Percentiles rank a stretch among this genome's conserved stretches.
These are phyloP conservation scores for Taiozyma sp. DNA, from an alignment of 1,139 yeast genomes.

Conservation along the genomic window DNA sequence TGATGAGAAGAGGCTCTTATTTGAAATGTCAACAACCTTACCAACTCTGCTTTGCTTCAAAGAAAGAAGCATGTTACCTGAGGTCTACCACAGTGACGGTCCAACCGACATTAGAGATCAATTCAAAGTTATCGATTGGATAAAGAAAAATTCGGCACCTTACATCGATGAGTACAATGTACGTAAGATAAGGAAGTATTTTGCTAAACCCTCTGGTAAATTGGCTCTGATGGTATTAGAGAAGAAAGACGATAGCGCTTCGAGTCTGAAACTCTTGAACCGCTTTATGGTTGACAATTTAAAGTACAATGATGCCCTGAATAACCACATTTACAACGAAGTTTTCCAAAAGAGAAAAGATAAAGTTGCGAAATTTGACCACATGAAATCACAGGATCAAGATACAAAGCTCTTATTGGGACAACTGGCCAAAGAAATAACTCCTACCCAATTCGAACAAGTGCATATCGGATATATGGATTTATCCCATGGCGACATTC, in stretches of 20 bases:
- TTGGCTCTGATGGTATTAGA: conserved; percentile 7
- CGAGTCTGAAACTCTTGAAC: not conserved
- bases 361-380: conserved; percentile 39
- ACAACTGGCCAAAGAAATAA: conserved; percentile 46
- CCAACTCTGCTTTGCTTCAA: conserved; percentile 61
- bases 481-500: conserved; percentile 33
- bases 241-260: conserved; percentile 4
- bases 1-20: conserved; percentile 41
- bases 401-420: conserved; percentile 41
- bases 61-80: conserved; percentile 48
- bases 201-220: not conserved
- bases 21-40: conserved; percentile 50
- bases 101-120: conserved; percentile 57
- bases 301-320: conserved; percentile 44
- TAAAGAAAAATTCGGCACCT: conserved; percentile 23
- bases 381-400: conserved; percentile 41
- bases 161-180: conserved; percentile 26
- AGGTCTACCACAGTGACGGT: conserved; percentile 54
- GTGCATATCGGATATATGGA: conserved; percentile 52
- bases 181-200: conserved; percentile 3
- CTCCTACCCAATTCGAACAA: conserved; percentile 39
- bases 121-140: conserved; percentile 31
- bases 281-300: conserved; percentile 34
- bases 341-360: conserved; percentile 35
- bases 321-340: conserved; percentile 38